Conservation (phyloP, 306 rosid species). For the Ziziphus jujuba region DNA sequence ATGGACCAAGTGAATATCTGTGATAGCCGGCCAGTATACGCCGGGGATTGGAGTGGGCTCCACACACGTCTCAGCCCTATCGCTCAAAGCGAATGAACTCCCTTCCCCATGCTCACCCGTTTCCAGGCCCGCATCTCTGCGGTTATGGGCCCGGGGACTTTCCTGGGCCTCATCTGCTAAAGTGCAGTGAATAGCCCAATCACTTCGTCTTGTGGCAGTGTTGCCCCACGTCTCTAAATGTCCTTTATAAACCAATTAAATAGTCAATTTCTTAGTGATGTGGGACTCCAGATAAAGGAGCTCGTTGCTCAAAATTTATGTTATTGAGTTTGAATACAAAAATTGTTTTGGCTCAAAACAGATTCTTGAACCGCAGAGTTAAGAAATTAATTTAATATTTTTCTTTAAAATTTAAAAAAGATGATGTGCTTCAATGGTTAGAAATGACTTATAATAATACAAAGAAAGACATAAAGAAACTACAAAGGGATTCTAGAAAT, state of each 20-base stretch:
- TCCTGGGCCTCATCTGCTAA: neutral
- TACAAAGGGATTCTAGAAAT: too few relatives aligned
- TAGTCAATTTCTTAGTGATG: neutral
- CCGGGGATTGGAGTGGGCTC: slow-evolving; percentile 16
- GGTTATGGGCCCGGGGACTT: slow-evolving; percentile 29
- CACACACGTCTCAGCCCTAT: slow-evolving; percentile 21
- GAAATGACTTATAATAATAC: too few relatives aligned
- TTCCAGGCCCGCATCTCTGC: slow-evolving; percentile 21
- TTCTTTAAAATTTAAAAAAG: too few relatives aligned
- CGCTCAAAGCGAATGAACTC: neutral
- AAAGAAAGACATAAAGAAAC: too few relatives aligned
- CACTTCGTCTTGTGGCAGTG: neutral
- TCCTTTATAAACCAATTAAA: too few relatives aligned
- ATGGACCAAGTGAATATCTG: slow-evolving; percentile 24
- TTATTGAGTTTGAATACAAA: too few relatives aligned
- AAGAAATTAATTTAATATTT: too few relatives aligned
- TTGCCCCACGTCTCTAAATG: rapidly evolving
- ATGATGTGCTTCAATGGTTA: too few relatives aligned
- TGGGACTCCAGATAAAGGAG: neutral
- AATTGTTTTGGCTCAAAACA: too few relatives aligned
- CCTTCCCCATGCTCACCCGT: neutral
- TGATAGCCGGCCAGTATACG: slow-evolving; percentile 1
- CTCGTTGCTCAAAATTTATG: too few relatives aligned
- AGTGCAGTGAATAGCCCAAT: neutral
- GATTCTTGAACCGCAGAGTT: too few relatives aligned